Percentiles rank a stretch among this genome's conserved stretches.
Conservation (phyloP, 495 filamentous ascomycete species). For the Talaromyces nanjingensis region DNA sequence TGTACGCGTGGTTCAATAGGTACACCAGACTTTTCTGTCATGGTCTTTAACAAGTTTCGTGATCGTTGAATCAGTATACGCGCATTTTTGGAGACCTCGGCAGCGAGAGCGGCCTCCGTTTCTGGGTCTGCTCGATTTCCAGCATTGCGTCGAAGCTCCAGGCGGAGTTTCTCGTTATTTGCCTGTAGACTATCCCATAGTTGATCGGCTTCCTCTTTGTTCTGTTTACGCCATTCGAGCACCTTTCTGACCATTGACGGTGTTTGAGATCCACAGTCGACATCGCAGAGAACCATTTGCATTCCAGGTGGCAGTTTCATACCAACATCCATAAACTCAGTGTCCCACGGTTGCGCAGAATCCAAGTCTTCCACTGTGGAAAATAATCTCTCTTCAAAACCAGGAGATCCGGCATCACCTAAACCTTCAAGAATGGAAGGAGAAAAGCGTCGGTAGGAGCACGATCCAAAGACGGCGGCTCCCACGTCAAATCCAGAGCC, state of each 20-base stretch:
- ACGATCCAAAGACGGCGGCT: slow-evolving; percentile 82
- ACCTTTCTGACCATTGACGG: slow-evolving; percentile 93
- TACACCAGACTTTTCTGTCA: slow-evolving; percentile 69
- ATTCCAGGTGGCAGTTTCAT: slow-evolving; percentile 60
- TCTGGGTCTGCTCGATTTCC: slow-evolving; percentile 21
- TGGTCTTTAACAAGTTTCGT: slow-evolving; percentile 58
- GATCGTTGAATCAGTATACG: slow-evolving; percentile 41
- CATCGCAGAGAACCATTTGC: slow-evolving; percentile 85
- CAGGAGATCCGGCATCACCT: slow-evolving; percentile 52
- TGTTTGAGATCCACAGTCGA: slow-evolving; percentile 89
- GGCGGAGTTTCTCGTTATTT: slow-evolving; percentile 64
- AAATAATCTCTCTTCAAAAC: slow-evolving; percentile 61
- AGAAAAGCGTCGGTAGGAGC: slow-evolving; percentile 84
- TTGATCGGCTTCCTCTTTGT: slow-evolving; percentile 55
- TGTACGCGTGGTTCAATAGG: slow-evolving; percentile 87
- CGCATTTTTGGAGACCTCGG: slow-evolving; percentile 28
- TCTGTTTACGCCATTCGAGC: slow-evolving; percentile 68
- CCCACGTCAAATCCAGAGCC: slow-evolving; percentile 97
- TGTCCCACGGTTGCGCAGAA: slow-evolving; percentile 61
- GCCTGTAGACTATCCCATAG: slow-evolving; percentile 69
- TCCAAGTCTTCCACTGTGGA: slow-evolving; percentile 55
- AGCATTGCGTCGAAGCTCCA: slow-evolving; percentile 45
- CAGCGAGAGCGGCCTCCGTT: slow-evolving; percentile 12
- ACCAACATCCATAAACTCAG: slow-evolving; percentile 56
- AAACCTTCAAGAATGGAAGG: slow-evolving; percentile 61